Evolutionary conservation across 2,329 filamentous ascomycete genomes (phyloP).

Genomic region (Pseudocercospora macadamiae): DNA sequence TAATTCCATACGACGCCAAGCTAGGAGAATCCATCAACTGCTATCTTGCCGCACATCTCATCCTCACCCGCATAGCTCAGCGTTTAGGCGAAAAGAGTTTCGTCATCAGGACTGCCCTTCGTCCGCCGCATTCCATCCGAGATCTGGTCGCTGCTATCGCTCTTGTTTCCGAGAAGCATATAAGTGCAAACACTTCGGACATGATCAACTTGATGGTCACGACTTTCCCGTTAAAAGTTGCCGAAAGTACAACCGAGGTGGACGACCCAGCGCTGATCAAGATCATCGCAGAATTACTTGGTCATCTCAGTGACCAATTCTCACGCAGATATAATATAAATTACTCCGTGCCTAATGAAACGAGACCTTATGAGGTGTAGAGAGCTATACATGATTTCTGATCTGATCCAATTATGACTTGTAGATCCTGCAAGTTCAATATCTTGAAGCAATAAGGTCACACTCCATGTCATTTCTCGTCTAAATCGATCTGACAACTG

Average conservation of each 20-base stretch:
- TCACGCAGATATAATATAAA: conserved; percentile 10
- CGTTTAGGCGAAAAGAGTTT: conserved; percentile 10
- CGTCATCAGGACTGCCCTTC: conserved; percentile 10
- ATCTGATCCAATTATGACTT: too few relatives aligned
- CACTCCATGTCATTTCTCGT: too few relatives aligned
- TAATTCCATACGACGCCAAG: conserved; percentile 5
- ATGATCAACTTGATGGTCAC: conserved; percentile 17
- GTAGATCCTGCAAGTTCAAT: too few relatives aligned
- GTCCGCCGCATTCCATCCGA: conserved; percentile 4
- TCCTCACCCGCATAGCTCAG: conserved; percentile 13
- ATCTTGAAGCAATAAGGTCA: too few relatives aligned
- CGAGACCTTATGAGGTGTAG: background rate
- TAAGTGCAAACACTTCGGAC: background rate
- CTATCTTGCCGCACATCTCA: conserved; percentile 13
- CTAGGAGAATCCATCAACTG: conserved; percentile 16
- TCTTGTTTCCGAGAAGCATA: conserved; percentile 13
- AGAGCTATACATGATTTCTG: background rate
- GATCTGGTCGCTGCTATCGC: conserved; percentile 16
- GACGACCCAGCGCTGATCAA: background rate
- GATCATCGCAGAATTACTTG: background rate
- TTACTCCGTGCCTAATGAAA: background rate
- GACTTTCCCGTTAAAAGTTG: conserved; percentile 13
- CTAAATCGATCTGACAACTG: too few relatives aligned
- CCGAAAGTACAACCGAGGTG: conserved; percentile 10
- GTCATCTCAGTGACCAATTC: conserved; percentile 2